Evolutionary conservation across 352 stramenopile species (phyloP).

Genomic region (Bremia lactucae): DNA sequence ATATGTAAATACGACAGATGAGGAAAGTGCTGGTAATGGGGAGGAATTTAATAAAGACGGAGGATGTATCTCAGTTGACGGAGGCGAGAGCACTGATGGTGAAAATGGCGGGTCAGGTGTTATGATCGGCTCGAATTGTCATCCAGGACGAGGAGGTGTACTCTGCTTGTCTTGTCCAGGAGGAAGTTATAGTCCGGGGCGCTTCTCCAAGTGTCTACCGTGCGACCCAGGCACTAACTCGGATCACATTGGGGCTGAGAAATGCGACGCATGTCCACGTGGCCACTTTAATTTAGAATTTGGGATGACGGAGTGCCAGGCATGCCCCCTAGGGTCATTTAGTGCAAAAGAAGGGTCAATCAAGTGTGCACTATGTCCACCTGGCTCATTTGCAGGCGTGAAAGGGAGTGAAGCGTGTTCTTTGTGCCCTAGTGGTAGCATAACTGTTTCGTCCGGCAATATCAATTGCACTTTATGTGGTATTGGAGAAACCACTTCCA

Average conservation of each 20-base stretch:
- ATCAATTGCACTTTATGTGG: constrained; percentile 62
- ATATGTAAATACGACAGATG: constrained; percentile 23
- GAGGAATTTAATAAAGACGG: constrained; percentile 53
- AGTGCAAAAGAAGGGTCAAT: constrained; percentile 31
- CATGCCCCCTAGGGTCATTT: constrained; percentile 54
- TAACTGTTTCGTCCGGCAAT: constrained; percentile 35
- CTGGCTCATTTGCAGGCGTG: constrained; percentile 37
- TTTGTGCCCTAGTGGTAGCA: constrained; percentile 48
- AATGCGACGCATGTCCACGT: constrained; percentile 36
- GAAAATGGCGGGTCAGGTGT: constrained; percentile 48
- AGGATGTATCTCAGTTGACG: constrained; percentile 30
- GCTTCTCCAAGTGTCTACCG: constrained; percentile 47
- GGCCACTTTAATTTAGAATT: constrained; percentile 66
- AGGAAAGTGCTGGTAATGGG: constrained; percentile 19
- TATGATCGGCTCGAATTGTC: constrained; percentile 43
- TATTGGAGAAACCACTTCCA: constrained; percentile 57
- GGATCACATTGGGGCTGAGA: constrained; percentile 27
- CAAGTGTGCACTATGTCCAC: constrained; percentile 43
- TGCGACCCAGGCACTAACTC: constrained; percentile 64
- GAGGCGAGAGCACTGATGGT: constrained; percentile 41
- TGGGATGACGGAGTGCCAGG: constrained; percentile 46
- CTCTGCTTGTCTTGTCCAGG: constrained; percentile 54
- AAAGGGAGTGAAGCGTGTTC: constrained; percentile 37
- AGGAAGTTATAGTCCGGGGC: constrained; percentile 51
- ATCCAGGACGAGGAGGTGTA: constrained; percentile 47